phyloP scores from a whole-genome alignment of 2,329 filamentous ascomycete genomes.

The Escovopsis weberi region DNA sequence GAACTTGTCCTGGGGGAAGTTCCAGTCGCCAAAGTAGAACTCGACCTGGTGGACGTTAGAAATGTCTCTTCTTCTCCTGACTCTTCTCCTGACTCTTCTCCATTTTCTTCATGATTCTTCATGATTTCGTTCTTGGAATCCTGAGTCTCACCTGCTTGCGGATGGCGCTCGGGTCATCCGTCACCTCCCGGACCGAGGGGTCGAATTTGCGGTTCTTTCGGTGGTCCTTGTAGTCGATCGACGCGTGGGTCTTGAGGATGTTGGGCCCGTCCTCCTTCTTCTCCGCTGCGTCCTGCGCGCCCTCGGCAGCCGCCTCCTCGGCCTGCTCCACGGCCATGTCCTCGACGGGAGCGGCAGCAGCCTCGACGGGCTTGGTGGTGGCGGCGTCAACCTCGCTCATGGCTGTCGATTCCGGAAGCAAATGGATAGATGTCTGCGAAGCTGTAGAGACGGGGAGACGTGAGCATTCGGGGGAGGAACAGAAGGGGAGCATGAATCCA shows the following conservation, averaged over 20 bases:
- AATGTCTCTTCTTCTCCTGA: not conserved
- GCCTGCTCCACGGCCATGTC: slow-evolving; percentile 10
- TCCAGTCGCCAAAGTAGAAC: slow-evolving; percentile 90
- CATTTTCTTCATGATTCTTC: not conserved
- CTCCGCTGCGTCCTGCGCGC: slow-evolving; percentile 8
- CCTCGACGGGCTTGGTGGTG: slow-evolving; percentile 25
- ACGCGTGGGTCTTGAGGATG: slow-evolving; percentile 31
- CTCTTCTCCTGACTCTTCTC: too few relatives aligned
- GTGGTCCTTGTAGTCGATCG: slow-evolving; percentile 23
- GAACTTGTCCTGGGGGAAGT: slow-evolving; percentile 79
- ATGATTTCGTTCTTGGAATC: not conserved
- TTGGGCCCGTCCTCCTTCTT: slow-evolving; percentile 10
- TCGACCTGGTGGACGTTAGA: slow-evolving; percentile 48
- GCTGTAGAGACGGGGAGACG: too few relatives aligned
- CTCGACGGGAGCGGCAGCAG: slow-evolving; percentile 14
- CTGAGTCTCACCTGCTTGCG: slow-evolving; percentile 54
- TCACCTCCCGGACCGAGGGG: slow-evolving; percentile 50
- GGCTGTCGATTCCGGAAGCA: slow-evolving; percentile 6
- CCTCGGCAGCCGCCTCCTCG: slow-evolving; percentile 4
- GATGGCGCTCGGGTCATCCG: slow-evolving; percentile 66
- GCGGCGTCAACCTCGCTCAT: slow-evolving; percentile 27
- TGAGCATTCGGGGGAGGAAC: too few relatives aligned
- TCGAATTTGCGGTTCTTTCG: slow-evolving; percentile 56
- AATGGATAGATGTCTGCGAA: not conserved
- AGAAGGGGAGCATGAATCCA: too few relatives aligned